A percentile compares a stretch with the other conserved stretches of the same genome.
Conservation (phyloP, 2,329 filamentous ascomycete genomes). For the Rachicladosporium sp. region DNA sequence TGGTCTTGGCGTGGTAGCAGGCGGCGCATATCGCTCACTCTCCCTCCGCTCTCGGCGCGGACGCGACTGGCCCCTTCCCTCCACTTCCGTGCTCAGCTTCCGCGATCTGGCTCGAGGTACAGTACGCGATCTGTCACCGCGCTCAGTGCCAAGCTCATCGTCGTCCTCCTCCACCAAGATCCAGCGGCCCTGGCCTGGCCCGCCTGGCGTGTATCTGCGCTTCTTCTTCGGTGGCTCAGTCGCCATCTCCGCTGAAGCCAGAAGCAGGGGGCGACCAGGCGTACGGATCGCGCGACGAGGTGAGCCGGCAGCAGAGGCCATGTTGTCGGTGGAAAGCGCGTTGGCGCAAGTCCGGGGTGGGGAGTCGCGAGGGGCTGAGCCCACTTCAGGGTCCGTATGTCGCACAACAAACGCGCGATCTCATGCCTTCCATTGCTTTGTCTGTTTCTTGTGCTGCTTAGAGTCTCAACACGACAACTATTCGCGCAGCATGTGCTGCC, state of each 20-base stretch:
- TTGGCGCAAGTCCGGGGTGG: neutral
- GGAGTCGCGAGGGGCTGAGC: too few species aligned
- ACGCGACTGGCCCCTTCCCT: constrained; percentile 11
- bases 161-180: constrained; percentile 44
- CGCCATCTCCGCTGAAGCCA: constrained; percentile 20
- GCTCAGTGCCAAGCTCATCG: constrained; percentile 55
- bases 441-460: too few species aligned
- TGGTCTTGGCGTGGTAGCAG: constrained; percentile 43
- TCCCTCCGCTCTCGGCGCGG: constrained; percentile 20
- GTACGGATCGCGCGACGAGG: constrained; percentile 19
- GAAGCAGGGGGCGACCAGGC: constrained; percentile 16
- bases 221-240: constrained; percentile 33
- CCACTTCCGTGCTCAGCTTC: constrained; percentile 2
- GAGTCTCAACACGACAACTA: neutral
- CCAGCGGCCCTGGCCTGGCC: constrained; percentile 72
- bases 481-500: neutral
- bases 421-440: too few species aligned
- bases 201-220: constrained; percentile 65
- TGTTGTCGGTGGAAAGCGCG: constrained; percentile 6
- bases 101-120: constrained; percentile 22
- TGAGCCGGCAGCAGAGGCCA: constrained; percentile 16
- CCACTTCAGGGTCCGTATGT: too few species aligned
- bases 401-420: too few species aligned
- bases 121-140: constrained; percentile 24
- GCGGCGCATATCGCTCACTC: constrained; percentile 21